phyloP scores from a whole-genome alignment of 306 rosid species.

The Lagenaria siceraria region DNA sequence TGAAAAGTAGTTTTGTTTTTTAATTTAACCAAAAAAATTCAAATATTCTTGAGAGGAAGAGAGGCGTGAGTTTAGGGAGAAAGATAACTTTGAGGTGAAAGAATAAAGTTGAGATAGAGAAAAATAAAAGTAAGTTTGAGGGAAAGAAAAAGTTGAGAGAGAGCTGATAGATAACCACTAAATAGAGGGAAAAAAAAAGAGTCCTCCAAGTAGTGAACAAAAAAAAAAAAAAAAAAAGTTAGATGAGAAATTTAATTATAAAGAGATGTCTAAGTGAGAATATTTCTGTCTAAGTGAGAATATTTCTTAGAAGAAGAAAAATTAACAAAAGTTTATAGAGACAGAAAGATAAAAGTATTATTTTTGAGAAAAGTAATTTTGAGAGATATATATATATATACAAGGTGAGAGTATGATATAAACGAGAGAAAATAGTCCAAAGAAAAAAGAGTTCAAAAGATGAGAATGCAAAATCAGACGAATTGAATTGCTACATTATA shows the following conservation, averaged over 20 bases:
- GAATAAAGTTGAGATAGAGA: background rate
- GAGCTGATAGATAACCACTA: background rate
- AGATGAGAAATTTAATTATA: background rate
- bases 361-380: background rate
- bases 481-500: too few relatives aligned
- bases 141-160: background rate
- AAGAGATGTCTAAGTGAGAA: background rate
- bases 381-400: background rate
- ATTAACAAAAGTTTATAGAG: too few relatives aligned
- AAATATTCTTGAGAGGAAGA: too few relatives aligned
- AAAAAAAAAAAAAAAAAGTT: background rate
- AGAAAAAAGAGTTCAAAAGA: background rate
- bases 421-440: too few relatives aligned
- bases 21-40: too few relatives aligned
- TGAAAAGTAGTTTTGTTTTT: too few relatives aligned
- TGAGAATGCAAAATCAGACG: too few relatives aligned
- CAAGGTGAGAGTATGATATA: too few relatives aligned
- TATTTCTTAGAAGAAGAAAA: too few relatives aligned
- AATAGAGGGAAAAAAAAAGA: background rate
- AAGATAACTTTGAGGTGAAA: background rate
- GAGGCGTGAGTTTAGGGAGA: background rate
- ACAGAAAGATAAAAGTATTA: background rate
- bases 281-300: too few relatives aligned
- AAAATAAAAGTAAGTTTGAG: background rate
- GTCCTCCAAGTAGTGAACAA: too few relatives aligned